phyloP scores from a whole-genome alignment of 75 land plant species.

The Pinus taeda region DNA sequence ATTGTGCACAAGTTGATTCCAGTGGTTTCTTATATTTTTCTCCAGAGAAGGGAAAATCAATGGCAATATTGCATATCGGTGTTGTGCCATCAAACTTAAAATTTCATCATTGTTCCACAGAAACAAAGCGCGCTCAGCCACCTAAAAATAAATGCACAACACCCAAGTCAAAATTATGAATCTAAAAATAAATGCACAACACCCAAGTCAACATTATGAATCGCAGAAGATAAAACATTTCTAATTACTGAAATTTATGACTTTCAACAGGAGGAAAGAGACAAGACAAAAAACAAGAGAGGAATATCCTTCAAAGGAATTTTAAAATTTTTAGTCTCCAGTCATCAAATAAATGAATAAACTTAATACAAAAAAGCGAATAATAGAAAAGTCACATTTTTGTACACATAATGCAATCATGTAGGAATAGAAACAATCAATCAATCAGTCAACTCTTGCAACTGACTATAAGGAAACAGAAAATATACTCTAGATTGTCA shows the following conservation, averaged over 20 bases:
- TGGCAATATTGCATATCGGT: conserved; percentile 48
- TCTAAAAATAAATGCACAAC: conserved; percentile 10
- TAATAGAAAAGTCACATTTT: background rate
- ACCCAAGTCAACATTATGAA: background rate
- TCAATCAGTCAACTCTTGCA: background rate
- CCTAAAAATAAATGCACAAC: conserved; percentile 23
- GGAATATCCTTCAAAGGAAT: background rate
- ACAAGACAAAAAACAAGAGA: background rate
- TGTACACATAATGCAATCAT: background rate
- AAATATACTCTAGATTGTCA: no score
- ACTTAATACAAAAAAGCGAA: background rate
- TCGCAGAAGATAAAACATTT: background rate
- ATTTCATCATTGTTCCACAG: conserved; percentile 65
- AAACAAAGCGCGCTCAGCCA: conserved; percentile 56
- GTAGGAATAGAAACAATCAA: background rate
- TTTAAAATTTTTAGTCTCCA: background rate
- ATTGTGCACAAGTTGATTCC: conserved; percentile 56
- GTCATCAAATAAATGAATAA: background rate
- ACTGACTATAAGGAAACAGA: no score
- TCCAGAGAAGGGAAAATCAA: conserved; percentile 43
- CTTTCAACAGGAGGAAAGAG: background rate
- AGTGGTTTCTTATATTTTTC: conserved; percentile 41
- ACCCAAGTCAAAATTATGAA: background rate
- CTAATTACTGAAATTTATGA: background rate
- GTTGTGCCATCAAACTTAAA: conserved; percentile 44